Conservation (phyloP, 2,329 filamentous ascomycete species). For the Myriosclerotinia scirpicola region DNA sequence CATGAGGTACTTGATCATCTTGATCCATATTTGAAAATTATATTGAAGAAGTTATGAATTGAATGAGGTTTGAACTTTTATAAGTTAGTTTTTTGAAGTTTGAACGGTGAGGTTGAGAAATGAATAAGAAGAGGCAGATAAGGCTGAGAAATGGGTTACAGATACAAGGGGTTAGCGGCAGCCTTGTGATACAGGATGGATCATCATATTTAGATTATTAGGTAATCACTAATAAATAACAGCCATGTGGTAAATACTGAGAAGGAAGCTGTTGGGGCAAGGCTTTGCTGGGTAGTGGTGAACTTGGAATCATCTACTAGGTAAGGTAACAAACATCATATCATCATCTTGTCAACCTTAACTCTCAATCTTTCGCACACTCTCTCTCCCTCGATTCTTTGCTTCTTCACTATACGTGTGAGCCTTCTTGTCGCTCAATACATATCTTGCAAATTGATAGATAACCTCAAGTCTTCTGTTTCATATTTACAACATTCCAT, state of each 20-base stretch:
- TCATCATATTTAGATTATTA: too few relatives aligned
- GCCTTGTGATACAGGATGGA: not conserved
- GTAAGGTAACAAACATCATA: too few relatives aligned
- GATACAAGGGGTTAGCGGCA: not conserved
- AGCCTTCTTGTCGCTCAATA: not conserved
- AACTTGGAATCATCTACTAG: too few relatives aligned
- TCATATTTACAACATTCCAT: too few relatives aligned
- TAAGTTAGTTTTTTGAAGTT: too few relatives aligned
- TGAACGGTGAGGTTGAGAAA: not conserved
- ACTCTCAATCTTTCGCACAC: too few relatives aligned
- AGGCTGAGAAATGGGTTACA: constrained; percentile 14
- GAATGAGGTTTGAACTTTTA: not conserved
- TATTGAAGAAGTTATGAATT: not conserved
- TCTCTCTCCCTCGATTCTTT: not conserved
- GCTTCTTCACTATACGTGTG: not conserved
- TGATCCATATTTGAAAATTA: constrained; percentile 19
- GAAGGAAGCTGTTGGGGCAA: not conserved
- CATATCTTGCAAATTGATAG: too few relatives aligned
- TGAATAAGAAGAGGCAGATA: not conserved
- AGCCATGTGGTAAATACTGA: not conserved
- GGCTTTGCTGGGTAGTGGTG: too few relatives aligned
- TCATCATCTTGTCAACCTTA: too few relatives aligned
- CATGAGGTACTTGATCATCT: constrained; percentile 34
- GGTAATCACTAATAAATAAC: too few relatives aligned
- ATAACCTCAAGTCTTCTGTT: too few relatives aligned